Percentiles rank a stretch among this genome's conserved stretches.
Evolutionary conservation across 306 rosid genomes (phyloP).

Genomic region (Sicyos baderoa): DNA sequence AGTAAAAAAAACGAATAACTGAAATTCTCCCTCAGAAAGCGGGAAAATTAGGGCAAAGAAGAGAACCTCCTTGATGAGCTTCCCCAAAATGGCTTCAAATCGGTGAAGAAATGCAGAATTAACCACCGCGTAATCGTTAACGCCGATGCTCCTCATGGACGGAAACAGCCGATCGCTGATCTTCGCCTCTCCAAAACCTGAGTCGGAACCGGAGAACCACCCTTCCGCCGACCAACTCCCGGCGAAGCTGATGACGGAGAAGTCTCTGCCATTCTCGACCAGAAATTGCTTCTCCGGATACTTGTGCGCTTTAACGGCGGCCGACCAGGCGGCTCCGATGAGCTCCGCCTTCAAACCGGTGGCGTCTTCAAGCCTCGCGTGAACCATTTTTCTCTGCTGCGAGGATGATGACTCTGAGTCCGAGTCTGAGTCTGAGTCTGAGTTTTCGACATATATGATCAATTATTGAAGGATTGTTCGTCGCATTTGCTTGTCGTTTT

Average conservation of each 20-base stretch:
- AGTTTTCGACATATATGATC: neutral
- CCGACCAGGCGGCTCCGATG: conserved; percentile 27
- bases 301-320: conserved; percentile 36
- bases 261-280: neutral
- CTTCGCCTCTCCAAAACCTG: conserved; percentile 41
- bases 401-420: neutral
- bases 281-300: conserved; percentile 20
- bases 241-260: conserved; percentile 43
- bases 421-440: neutral
- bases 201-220: conserved; percentile 26
- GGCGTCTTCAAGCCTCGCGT: conserved; percentile 27
- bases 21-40: no score
- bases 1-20: no score
- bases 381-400: conserved; percentile 26
- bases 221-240: conserved; percentile 36
- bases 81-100: conserved; percentile 25
- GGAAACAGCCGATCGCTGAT: conserved; percentile 37
- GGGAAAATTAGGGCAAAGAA: conserved; percentile 11
- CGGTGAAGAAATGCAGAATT: conserved; percentile 39
- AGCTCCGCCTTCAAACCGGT: conserved; percentile 30
- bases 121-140: conserved; percentile 39
- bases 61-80: conserved; percentile 28
- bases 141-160: conserved; percentile 55
- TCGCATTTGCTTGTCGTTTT: neutral
- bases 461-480: no score